These are phyloP conservation scores for Vachellia pachyceras DNA, from an alignment of 306 rosid genomes.

Conservation along the genomic window DNA sequence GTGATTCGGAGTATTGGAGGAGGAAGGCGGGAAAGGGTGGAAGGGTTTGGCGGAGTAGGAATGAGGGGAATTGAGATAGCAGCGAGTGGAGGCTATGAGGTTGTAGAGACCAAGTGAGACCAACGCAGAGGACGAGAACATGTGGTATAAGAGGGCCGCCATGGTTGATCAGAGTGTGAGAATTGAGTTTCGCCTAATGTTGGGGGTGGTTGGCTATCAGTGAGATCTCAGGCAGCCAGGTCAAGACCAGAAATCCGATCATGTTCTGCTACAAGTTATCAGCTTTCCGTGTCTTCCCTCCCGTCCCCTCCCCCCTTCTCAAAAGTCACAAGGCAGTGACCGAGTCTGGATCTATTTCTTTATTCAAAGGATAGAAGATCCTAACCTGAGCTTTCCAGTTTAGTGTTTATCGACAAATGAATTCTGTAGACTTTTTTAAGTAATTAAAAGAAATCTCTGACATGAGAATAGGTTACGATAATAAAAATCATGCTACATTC, in stretches of 20 bases:
- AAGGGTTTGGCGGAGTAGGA: conserved; percentile 80
- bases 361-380: not conserved
- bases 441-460: not conserved
- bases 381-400: not conserved
- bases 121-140: conserved; percentile 61
- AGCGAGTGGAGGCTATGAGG: conserved; percentile 57
- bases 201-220: not conserved
- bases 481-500: no score
- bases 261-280: not conserved
- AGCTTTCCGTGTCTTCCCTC: not conserved
- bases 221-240: not conserved
- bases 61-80: conserved; percentile 70
- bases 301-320: not conserved
- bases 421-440: not conserved
- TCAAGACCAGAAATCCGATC: not conserved
- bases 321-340: not conserved
- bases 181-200: not conserved
- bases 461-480: not conserved
- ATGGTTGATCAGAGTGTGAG: conserved; percentile 19
- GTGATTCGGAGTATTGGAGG: conserved; percentile 34
- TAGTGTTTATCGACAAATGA: not conserved
- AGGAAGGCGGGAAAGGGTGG: conserved; percentile 61
- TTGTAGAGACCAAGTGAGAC: conserved; percentile 73
- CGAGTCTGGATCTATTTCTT: conserved; percentile 1
- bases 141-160: conserved; percentile 62